Percentiles rank a stretch among this genome's conserved stretches.
Evolutionary conservation across 2,329 filamentous ascomycete species (phyloP).

Genomic region (Kalmusia sp.): DNA sequence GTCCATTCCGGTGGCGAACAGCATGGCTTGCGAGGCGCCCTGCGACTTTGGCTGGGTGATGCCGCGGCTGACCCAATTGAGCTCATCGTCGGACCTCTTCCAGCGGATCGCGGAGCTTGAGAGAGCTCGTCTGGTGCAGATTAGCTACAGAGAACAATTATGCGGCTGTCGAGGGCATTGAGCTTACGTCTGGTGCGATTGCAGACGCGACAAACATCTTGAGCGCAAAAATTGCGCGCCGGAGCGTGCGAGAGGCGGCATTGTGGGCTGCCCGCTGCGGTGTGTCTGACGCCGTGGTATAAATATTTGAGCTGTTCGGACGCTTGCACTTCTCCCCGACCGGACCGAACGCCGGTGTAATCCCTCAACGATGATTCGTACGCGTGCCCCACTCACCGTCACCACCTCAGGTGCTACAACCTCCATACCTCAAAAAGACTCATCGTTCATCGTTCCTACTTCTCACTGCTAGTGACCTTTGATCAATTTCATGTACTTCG

Average conservation of each 20-base stretch:
- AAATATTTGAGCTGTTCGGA: constrained; percentile 2
- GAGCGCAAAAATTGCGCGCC: constrained; percentile 42
- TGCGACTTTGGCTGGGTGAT: constrained; percentile 99
- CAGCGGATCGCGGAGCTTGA: constrained; percentile 40
- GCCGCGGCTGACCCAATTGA: constrained; percentile 79
- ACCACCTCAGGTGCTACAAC: not conserved
- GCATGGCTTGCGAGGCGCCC: constrained; percentile 97
- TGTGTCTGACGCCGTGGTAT: constrained; percentile 21
- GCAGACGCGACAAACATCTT: constrained; percentile 35
- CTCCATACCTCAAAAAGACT: not conserved
- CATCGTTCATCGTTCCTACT: not conserved
- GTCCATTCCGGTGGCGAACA: constrained; percentile 90
- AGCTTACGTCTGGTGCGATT: constrained; percentile 43
- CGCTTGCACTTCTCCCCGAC: not conserved
- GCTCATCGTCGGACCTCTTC: constrained; percentile 42
- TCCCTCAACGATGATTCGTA: not conserved
- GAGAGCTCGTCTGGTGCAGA: constrained; percentile 39
- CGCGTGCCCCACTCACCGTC: not conserved
- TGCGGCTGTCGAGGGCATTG: constrained; percentile 3
- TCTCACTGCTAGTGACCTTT: not conserved
- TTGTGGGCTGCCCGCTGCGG: constrained; percentile 29
- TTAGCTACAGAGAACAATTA: constrained; percentile 20
- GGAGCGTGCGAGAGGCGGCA: constrained; percentile 44
- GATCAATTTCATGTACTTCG: not conserved
- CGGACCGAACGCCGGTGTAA: constrained; percentile 1